Percentiles rank a stretch among this genome's conserved stretches.
Evolutionary conservation across 2,329 filamentous ascomycete species (phyloP).

Genomic region (Penicillium sumatraense): DNA sequence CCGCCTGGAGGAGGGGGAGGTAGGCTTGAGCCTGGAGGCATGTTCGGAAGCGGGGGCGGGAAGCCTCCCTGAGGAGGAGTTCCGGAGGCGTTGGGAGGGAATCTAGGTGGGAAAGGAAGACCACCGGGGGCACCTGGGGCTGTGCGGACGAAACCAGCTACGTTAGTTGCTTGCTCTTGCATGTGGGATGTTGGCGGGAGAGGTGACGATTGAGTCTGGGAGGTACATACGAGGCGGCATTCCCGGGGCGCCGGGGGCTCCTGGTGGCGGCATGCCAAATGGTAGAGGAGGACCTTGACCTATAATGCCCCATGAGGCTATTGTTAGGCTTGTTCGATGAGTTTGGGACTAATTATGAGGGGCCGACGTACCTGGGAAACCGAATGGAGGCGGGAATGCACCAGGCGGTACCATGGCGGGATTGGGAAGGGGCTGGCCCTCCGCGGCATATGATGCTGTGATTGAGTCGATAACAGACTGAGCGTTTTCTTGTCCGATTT

Average conservation of each 20-base stretch:
- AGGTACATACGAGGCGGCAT: constrained; percentile 59
- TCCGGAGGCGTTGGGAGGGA: constrained; percentile 37
- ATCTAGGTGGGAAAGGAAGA: constrained; percentile 57
- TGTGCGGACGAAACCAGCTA: constrained; percentile 28
- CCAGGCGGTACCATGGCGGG: constrained; percentile 73
- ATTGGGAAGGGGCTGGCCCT: constrained; percentile 85
- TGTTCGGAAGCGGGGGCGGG: constrained; percentile 41
- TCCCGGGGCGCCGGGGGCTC: constrained; percentile 45
- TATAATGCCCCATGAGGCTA: constrained; percentile 31
- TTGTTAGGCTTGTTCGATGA: neutral
- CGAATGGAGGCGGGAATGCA: constrained; percentile 61
- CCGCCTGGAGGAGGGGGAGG: constrained; percentile 53
- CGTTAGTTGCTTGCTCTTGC: constrained; percentile 11
- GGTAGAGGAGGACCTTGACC: constrained; percentile 60
- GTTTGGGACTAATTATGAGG: neutral
- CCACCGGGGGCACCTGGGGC: constrained; percentile 62
- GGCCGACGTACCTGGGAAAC: constrained; percentile 61
- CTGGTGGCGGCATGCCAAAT: constrained; percentile 57
- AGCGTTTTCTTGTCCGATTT: constrained; percentile 98
- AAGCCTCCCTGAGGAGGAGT: constrained; percentile 44
- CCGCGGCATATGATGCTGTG: constrained; percentile 91
- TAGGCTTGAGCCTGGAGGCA: constrained; percentile 47
- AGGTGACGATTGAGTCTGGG: neutral
- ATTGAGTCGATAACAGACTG: constrained; percentile 99
- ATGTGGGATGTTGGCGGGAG: neutral